Evolutionary conservation across 768 basidiomycete species (phyloP).

Genomic region (Clathrus columnatus): DNA sequence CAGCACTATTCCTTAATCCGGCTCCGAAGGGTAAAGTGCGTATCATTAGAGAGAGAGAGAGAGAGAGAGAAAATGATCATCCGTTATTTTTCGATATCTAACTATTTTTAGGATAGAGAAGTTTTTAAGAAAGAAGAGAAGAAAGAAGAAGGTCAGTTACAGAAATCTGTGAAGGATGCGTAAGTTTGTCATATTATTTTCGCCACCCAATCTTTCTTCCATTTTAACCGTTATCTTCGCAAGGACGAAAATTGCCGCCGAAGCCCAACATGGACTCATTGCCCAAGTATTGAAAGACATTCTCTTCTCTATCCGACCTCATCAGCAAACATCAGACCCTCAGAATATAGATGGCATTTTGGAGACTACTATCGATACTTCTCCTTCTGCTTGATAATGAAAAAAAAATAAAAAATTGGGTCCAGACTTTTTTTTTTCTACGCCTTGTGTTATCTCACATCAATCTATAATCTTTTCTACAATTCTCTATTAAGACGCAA

Average conservation of each 20-base stretch:
- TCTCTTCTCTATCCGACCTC: conserved; percentile 60
- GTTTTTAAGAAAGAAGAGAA: conserved; percentile 55
- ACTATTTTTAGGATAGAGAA: conserved; percentile 3
- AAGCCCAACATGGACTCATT: conserved; percentile 91
- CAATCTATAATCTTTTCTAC: neutral
- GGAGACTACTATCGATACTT: conserved; percentile 1
- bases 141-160: conserved; percentile 81
- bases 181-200: conserved; percentile 22
- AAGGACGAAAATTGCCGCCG: conserved; percentile 82
- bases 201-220: neutral
- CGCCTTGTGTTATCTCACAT: neutral
- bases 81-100: neutral
- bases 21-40: conserved; percentile 24
- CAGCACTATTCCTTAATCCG: conserved; percentile 15
- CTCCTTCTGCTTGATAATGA: neutral
- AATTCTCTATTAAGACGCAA: neutral
- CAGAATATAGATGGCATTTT: conserved; percentile 8
- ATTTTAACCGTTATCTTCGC: neutral
- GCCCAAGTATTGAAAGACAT: conserved; percentile 90
- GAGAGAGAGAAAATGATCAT: conserved; percentile 9
- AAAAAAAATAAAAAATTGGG: too few species aligned
- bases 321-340: conserved; percentile 9
- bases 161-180: conserved; percentile 91
- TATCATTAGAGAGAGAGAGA: too few species aligned
- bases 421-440: too few species aligned